These are phyloP conservation scores for Fusarium verticillioides DNA, from an alignment of 2,329 filamentous ascomycete genomes.

Conservation along the genomic window DNA sequence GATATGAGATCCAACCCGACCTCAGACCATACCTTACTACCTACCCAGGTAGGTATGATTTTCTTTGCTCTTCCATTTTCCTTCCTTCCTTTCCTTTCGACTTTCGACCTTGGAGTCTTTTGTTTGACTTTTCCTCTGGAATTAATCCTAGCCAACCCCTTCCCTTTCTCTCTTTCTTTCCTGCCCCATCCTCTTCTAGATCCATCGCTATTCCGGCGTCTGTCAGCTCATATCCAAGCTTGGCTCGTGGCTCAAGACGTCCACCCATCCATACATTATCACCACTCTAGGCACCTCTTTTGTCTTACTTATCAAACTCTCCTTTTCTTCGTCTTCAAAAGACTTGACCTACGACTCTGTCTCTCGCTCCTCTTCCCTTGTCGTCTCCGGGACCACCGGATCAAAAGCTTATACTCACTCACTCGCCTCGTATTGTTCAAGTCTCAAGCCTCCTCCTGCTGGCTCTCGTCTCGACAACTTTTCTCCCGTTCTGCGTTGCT, in stretches of 20 bases:
- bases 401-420: conserved; percentile 18
- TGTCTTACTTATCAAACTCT: conserved; percentile 1
- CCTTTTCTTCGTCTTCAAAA: conserved; percentile 5
- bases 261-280: conserved; percentile 19
- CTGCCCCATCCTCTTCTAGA: conserved; percentile 8
- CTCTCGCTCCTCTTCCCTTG: conserved; percentile 32
- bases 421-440: conserved; percentile 30
- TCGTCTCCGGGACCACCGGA: conserved; percentile 32
- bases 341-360: conserved; percentile 14
- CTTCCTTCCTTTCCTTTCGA: conserved; percentile 21
- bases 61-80: conserved; percentile 34
- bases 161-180: background rate
- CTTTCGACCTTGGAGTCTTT: background rate
- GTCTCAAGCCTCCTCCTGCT: background rate
- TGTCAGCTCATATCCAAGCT: background rate
- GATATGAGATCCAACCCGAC: conserved; percentile 20
- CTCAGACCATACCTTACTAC: conserved; percentile 13
- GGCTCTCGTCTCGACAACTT: background rate
- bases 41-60: background rate
- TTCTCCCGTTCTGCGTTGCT: conserved; percentile 12
- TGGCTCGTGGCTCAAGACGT: conserved; percentile 2
- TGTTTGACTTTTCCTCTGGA: conserved; percentile 1
- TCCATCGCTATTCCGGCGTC: conserved; percentile 2
- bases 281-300: conserved; percentile 27
- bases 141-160: conserved; percentile 9